Evolutionary conservation across 441 rosid species (phyloP).

Genomic region (Jatropha podagrica): DNA sequence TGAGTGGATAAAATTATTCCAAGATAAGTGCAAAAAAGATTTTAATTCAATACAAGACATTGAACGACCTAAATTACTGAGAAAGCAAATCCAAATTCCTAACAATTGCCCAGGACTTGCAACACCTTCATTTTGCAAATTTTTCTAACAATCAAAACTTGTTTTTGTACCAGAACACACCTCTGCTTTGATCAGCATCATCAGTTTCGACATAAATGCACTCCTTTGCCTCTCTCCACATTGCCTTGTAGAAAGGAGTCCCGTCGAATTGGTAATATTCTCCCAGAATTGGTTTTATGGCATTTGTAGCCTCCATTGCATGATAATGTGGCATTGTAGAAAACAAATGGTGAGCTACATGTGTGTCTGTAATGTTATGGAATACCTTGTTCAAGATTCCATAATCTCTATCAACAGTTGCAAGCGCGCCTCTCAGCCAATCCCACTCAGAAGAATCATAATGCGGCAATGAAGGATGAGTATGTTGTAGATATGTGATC

Average conservation of each 20-base stretch:
- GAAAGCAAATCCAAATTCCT: background rate
- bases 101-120: constrained; percentile 20
- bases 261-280: constrained; percentile 82
- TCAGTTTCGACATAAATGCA: constrained; percentile 84
- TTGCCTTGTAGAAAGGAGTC: constrained; percentile 64
- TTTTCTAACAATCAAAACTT: constrained; percentile 34
- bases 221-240: constrained; percentile 93
- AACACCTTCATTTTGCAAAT: background rate
- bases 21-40: constrained; percentile 12
- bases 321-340: constrained; percentile 93
- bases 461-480: constrained; percentile 86
- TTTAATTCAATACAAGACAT: background rate
- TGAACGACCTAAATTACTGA: constrained; percentile 3
- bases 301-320: constrained; percentile 93
- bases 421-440: constrained; percentile 88
- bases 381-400: constrained; percentile 85
- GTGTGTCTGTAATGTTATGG: constrained; percentile 92
- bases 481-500: constrained; percentile 91
- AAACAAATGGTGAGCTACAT: constrained; percentile 89
- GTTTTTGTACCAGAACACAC: constrained; percentile 82
- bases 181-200: constrained; percentile 57
- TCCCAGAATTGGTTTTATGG: constrained; percentile 79
- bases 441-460: constrained; percentile 92
- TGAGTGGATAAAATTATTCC: constrained; percentile 12
- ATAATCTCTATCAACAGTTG: constrained; percentile 90